Conservation (phyloP, 2,329 filamentous ascomycete genomes). For the Fusarium redolens region DNA sequence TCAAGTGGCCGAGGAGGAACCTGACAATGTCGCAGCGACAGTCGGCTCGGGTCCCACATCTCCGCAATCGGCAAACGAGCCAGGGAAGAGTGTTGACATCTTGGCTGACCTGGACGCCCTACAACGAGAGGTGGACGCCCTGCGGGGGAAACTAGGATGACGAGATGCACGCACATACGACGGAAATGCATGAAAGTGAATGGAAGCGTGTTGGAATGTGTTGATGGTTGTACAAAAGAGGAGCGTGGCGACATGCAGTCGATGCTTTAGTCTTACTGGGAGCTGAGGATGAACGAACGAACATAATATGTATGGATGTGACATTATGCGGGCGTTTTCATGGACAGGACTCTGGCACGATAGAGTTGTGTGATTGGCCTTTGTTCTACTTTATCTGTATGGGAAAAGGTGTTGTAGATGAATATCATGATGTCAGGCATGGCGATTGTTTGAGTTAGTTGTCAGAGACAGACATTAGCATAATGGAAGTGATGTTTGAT, state of each 20-base stretch:
- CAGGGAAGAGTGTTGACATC: conserved; percentile 65
- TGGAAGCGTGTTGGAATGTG: conserved; percentile 4
- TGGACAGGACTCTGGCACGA: conserved; percentile 31
- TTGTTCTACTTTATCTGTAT: conserved; percentile 21
- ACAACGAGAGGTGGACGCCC: conserved; percentile 79
- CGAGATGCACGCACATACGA: background rate
- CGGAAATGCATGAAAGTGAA: background rate
- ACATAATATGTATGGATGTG: conserved; percentile 23
- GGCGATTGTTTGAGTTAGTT: conserved; percentile 14
- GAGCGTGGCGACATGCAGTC: conserved; percentile 15
- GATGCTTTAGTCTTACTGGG: conserved; percentile 9
- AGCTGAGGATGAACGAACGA: conserved; percentile 1
- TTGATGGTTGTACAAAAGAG: conserved; percentile 22
- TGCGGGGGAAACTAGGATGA: conserved; percentile 54
- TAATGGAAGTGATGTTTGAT: conserved; percentile 11
- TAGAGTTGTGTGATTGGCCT: conserved; percentile 33
- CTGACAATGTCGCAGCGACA: background rate
- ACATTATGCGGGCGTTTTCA: conserved; percentile 34
- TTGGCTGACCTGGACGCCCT: conserved; percentile 78
- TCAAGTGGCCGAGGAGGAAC: conserved; percentile 33
- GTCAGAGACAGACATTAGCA: conserved; percentile 10
- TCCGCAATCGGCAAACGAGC: conserved; percentile 32
- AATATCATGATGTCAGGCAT: conserved; percentile 31
- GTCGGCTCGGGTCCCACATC: conserved; percentile 26
- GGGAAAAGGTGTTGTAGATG: conserved; percentile 32